Percentiles rank a stretch among this genome's conserved stretches.
phyloP scores from a whole-genome alignment of 768 basidiomycete genomes.

The Tulasnella sp. region DNA sequence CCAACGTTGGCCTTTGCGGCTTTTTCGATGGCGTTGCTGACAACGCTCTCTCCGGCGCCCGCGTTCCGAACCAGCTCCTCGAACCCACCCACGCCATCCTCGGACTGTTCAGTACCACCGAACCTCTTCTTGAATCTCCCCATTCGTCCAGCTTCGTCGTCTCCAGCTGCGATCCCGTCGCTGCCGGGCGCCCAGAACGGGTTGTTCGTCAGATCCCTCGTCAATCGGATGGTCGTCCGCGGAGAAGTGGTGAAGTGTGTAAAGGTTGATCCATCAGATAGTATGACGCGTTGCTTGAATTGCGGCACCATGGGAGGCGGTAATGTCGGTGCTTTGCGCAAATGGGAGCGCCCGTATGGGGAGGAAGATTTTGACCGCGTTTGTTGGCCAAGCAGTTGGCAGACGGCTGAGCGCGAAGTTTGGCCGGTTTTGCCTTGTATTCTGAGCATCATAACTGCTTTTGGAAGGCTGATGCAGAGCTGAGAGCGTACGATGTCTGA shows the following conservation, averaged over 20 bases:
- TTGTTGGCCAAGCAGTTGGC: conserved; percentile 1
- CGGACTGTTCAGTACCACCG: conserved; percentile 41
- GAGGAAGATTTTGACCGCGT: conserved; percentile 42
- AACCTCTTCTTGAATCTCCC: conserved; percentile 78
- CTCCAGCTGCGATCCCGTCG: conserved; percentile 58
- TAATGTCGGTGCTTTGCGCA: conserved; percentile 64
- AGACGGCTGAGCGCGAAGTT: neutral
- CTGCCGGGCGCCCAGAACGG: conserved; percentile 73
- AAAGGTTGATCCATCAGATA: conserved; percentile 85
- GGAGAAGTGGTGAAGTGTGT: conserved; percentile 88
- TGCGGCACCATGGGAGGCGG: conserved; percentile 83
- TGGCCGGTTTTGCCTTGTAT: neutral
- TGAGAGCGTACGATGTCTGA: too few relatives aligned
- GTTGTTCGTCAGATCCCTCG: conserved; percentile 85
- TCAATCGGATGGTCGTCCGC: conserved; percentile 66
- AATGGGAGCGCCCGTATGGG: conserved; percentile 79
- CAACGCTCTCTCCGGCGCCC: neutral
- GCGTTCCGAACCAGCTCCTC: neutral
- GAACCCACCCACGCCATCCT: conserved; percentile 40
- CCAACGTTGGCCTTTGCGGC: conserved; percentile 17
- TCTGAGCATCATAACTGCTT: neutral
- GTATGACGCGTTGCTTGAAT: conserved; percentile 79
- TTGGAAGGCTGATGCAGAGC: neutral
- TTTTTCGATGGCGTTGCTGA: conserved; percentile 7
- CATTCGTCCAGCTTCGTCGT: conserved; percentile 67